Base-by-base conservation (phyloP, 257 asterid species). In the Handroanthus guayacan region DNA sequence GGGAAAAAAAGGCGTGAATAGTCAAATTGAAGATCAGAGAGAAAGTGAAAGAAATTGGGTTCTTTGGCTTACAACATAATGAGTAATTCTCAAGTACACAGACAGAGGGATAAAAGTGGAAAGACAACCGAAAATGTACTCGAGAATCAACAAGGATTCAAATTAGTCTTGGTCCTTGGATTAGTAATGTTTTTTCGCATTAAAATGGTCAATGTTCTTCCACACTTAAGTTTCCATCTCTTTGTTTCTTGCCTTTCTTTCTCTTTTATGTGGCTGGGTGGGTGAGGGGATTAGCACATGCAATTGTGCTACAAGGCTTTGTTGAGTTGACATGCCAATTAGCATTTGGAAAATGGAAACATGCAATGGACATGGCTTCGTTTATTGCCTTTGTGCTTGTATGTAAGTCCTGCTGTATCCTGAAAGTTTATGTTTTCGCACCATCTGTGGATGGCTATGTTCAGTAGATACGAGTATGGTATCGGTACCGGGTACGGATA, bases 11-110 rank as follows among this genome's bases (percentile, higher is more conserved):
- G 52, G 41, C 67, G 39, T 17, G n/a, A 31, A 41, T 34, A 14
- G 41, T 62, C 67, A 72, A 57, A 37, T 20, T 65, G 20, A 79
- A 67, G 76, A 44, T 36, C 63, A 16, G 18, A 79, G 20, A 51
- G 44, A 79, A 37, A 51, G 44, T 72, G 52, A 73, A 14, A 50
- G 16, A 48, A 56, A 67, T 60, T 55, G 10, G 68, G 51, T 62
- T 14, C 67, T 47, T 51, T 50, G 17, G 55, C 57, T 66, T 67
- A 1, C 18, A 17, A 9, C 43, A 13, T 7, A 20, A 60, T 39
- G 17, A 52, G 14, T 57, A n/a, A 44, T 65, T 66, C 50, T 56
- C 56, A 41, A 48, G 11, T 61, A 50, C 44, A 69, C 38, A 57
- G 50, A 62, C 62, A 64, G 39, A 57, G 51, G 20, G 75, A 56